Evolutionary conservation across 345 rosid genomes (phyloP).

Genomic region (Salix arbutifolia): DNA sequence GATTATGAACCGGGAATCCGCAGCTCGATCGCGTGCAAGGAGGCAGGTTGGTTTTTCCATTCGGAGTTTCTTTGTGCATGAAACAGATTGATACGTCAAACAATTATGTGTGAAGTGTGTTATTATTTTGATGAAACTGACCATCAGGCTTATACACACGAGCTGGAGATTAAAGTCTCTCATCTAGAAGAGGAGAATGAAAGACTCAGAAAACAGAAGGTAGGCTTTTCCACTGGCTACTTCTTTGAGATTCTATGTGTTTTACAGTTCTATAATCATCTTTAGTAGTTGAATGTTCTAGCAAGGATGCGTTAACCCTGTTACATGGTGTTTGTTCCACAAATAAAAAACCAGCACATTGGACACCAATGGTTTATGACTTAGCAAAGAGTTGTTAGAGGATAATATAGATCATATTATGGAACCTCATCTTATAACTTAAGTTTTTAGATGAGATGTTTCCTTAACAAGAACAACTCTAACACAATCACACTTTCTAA

Average conservation of each 20-base stretch:
- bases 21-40: slow-evolving; percentile 19
- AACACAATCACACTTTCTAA: no score
- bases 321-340: no score
- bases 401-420: no score
- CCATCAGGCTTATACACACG: not conserved
- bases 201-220: not conserved
- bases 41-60: not conserved
- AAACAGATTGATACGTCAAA: not conserved
- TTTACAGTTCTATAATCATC: not conserved
- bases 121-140: not conserved
- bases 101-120: not conserved
- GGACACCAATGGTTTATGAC: no score
- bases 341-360: no score
- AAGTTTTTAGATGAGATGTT: no score
- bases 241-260: not conserved
- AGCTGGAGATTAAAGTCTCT: not conserved
- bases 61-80: not conserved
- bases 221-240: not conserved
- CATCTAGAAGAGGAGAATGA: not conserved
- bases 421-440: no score
- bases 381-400: no score
- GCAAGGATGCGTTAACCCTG: no score
- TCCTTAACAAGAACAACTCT: no score
- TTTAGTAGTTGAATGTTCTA: not conserved
- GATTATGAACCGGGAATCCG: slow-evolving; percentile 25